Base-by-base conservation (phyloP, 2,329 filamentous ascomycete species). In the Allantophomopsis lycopodina region DNA sequence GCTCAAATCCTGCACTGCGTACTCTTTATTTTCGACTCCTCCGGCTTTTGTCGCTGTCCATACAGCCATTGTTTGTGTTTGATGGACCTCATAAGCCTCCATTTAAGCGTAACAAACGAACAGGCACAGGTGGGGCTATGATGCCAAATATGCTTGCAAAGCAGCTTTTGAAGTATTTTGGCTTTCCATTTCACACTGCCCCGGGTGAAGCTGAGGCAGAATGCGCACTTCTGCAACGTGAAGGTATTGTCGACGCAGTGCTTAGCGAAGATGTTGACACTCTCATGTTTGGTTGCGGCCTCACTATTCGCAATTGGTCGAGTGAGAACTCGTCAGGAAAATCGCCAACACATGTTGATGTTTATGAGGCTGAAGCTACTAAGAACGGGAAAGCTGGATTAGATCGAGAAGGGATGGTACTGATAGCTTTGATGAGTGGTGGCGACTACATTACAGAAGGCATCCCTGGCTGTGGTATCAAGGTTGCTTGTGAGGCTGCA, bases 201-300 rank as follows among this genome's bases (percentile, higher is more conserved):
- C 91, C 89, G 0, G 91, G 91, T 8, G 91, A 98, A 56, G 91
- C 89, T 3, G 91, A 98, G 57, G 91, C 91, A 1, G 91, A 98
- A 61, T 98, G 91, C 48, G 91, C 91, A 0, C 62, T 91, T 13
- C 60, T 98, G 3, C 88, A 98, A 54, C 69, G 71, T 43, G 71
- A 79, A 35, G 87, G 86, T 1, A 66, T 94, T 7, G 88, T 94
- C 1, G 91, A 98, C 58, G 89, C 85, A 0, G 91, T 96, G 2
- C 67, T 98, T 50, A 95, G 85, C 57, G 88, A 98, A 57, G 91
- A 98, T 64, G 87, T 95, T 34, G 91, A 98, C 56, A 91, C 89
- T 2, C 73, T 96, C 51, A 96, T 96, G 89, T 96, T 96, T 61
- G 91, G 91, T 1, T 91, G 86, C 46, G 78, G 73, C 0, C 62